Conservation (phyloP, 1,139 yeast genomes). For the Candida mesenterica region DNA sequence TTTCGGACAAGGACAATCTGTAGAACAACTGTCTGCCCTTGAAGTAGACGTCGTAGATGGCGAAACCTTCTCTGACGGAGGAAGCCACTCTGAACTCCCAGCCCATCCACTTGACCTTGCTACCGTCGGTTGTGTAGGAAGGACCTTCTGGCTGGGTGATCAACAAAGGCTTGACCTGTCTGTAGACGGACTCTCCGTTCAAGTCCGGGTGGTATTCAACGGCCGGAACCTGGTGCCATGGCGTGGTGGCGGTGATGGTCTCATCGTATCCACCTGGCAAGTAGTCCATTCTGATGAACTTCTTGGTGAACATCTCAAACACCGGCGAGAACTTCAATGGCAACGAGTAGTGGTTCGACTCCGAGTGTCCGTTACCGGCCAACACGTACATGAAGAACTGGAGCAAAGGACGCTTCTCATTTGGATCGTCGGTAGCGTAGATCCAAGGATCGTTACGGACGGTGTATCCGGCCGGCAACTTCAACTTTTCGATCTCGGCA, state of each 20-base stretch:
- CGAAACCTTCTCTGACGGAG: conserved; percentile 82
- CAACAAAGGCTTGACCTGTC: conserved; percentile 75
- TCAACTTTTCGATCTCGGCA: conserved; percentile 65
- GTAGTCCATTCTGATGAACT: conserved; percentile 74
- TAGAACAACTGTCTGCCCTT: conserved; percentile 82
- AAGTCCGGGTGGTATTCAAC: conserved; percentile 77
- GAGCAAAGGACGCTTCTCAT: conserved; percentile 59
- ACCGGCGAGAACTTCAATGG: conserved; percentile 85
- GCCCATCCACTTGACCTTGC: conserved; percentile 79
- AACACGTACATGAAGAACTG: conserved; percentile 80
- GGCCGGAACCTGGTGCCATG: conserved; percentile 59
- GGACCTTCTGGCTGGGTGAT: conserved; percentile 86
- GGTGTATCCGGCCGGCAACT: conserved; percentile 52
- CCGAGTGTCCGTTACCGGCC: conserved; percentile 65
- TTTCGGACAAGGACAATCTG: conserved; percentile 77
- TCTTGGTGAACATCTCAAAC: conserved; percentile 62
- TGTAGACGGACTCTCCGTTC: conserved; percentile 50
- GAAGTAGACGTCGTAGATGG: conserved; percentile 70
- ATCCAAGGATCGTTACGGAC: conserved; percentile 85
- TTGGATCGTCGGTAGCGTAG: conserved; percentile 73
- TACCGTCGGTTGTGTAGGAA: conserved; percentile 63
- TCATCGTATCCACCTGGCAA: conserved; percentile 74
- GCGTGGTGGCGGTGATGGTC: conserved; percentile 55
- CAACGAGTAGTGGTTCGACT: conserved; percentile 80
- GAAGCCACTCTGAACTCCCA: conserved; percentile 83